phyloP scores from a whole-genome alignment of 768 basidiomycete genomes.

The Rhizopogon roseolus region DNA sequence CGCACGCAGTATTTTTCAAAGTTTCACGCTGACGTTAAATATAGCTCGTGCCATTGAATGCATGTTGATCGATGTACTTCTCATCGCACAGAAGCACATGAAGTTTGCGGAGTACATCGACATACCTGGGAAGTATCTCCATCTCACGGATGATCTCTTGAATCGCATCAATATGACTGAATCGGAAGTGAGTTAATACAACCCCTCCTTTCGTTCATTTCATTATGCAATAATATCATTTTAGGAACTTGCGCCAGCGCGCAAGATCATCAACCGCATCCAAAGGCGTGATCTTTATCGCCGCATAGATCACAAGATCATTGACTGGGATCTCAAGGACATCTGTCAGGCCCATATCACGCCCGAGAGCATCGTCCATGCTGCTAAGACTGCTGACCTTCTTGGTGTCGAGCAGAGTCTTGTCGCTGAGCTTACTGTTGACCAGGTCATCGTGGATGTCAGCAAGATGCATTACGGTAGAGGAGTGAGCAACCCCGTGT shows the following conservation, averaged over 20 bases:
- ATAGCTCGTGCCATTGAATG: conserved; percentile 74
- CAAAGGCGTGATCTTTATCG: conserved; percentile 62
- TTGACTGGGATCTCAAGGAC: conserved; percentile 27
- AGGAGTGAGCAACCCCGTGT: conserved; percentile 63
- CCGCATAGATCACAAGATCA: conserved; percentile 60
- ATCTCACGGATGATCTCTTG: conserved; percentile 68
- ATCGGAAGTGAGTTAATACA: conserved; percentile 18
- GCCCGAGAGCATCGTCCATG: conserved; percentile 37
- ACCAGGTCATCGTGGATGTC: conserved; percentile 62
- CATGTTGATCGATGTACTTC: conserved; percentile 81
- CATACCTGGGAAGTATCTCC: conserved; percentile 55
- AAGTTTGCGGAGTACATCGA: conserved; percentile 53
- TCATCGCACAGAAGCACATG: conserved; percentile 60
- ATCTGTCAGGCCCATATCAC: conserved; percentile 29
- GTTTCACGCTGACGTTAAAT: background rate
- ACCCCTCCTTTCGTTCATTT: background rate
- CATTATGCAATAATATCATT: background rate
- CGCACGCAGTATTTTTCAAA: too few relatives aligned
- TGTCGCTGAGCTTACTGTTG: conserved; percentile 31
- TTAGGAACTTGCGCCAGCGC: conserved; percentile 57
- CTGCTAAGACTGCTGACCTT: conserved; percentile 27
- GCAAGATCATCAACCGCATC: conserved; percentile 59
- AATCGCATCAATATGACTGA: conserved; percentile 50
- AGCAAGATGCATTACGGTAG: conserved; percentile 75
- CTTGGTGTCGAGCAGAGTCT: conserved; percentile 20